Base-by-base conservation (phyloP, 2,329 filamentous ascomycete genomes). In the Thermothelomyces thermophilus region DNA sequence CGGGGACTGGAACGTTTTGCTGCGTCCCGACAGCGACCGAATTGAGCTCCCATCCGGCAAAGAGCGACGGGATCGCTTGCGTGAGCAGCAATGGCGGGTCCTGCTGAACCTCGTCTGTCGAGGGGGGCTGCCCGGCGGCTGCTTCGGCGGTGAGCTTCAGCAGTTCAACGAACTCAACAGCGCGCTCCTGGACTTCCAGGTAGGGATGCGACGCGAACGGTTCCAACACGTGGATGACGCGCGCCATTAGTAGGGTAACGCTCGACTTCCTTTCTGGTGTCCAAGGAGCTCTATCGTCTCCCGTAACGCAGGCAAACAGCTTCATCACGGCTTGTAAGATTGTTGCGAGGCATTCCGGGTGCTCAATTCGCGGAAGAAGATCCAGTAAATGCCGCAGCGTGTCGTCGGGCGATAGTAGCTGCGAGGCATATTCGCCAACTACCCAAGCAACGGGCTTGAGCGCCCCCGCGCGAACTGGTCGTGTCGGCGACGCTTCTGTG, bases 121-220 rank as follows among this genome's bases (percentile, higher is more conserved):
- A 76, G 13, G 78, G 70, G 10, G 79, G 74, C 54, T 90, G 86
- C 1, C 76, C 82, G 8, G 82, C 77, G 3, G 80, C 80, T 13
- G 91, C 90, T 69, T 98, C 93, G 1, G 83, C 82, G 2, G 88
- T 89, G 39, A 98, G 74, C 51, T 89, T 89, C 61, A 97, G 80
- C 11, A 97, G 75, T 64, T 98, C 93, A 0, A 90, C 77, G 60
- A 95, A 94, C 63, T 96, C 90, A 1, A 96, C 90, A 3, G 90
- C 86, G 50, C 93, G 82, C 66, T 97, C 93, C 68, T 98, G 93
- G 3, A 98, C 90, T 64, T 98, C 93, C 1, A 98, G 75, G 60
- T 83, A 88, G 0, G 91, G 90, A 64, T 97, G 89, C 35, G 84
- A 75, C 0, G 83, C 82, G 14, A 97, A 68, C 1, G 83, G 80